Base-by-base conservation (phyloP, 495 filamentous ascomycete genomes). In the Entonaema liquescens region DNA sequence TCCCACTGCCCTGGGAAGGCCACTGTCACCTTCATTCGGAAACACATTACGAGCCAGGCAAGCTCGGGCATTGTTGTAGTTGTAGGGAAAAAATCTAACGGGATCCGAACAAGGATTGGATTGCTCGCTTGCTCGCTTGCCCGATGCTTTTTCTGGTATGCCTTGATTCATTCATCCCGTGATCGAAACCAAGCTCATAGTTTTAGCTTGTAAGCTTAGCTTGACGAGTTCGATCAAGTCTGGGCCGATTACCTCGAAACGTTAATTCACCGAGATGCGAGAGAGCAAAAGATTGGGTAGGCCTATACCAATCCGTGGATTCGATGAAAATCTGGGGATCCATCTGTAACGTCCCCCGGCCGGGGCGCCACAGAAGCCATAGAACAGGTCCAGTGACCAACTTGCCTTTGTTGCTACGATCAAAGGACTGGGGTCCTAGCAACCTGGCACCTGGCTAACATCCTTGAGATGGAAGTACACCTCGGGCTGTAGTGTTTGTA, bases 371-470 rank as follows among this genome's bases (percentile, higher is more conserved):
- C 25, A 62, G 35, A 58, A 53, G 54, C 35, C 9, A 62, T 58
- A 60, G 55, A 60, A 60, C 31, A 58, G 65, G 70, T 69, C 65
- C 59, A 73, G 47, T 73, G 70, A 68, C 70, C 65, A 68, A 53
- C 42, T 9, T 69, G 61, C 70, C 70, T 68, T 73, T 73, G 65
- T 73, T 65, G 42, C 56, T 42, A 65, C 31, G 56, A 68, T 72
- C 70, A 72, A 72, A 72, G 69, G 54, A 36, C 59, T 28, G 38
- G 26, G 29, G 29, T 56, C 15, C 15, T 31, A 21, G 17, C 15
- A 26, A 19, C 53, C 52, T 38, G 33, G 59, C 28, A 56, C 56
- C 15, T 47, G 8, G 42, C 19, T 47, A 47, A 4, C 19, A 47
- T 21, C 19, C 31, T 33, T 9, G 31, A 9, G 31, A 33, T 47